Evolutionary conservation across 1,139 yeast genomes (phyloP).

Genomic region (Yamadazyma jaroonii): DNA sequence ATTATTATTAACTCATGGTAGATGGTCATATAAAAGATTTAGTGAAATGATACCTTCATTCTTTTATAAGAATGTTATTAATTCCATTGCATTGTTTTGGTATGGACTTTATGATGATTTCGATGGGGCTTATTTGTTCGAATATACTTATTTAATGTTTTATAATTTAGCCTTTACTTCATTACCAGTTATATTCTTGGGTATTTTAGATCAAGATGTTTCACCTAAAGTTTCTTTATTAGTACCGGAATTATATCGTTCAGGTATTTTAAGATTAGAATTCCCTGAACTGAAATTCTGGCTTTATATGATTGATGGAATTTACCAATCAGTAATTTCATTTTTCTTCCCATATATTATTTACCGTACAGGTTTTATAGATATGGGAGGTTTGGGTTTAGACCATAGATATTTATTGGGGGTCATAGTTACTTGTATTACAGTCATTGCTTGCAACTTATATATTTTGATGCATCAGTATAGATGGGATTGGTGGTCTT

Average conservation of each 20-base stretch:
- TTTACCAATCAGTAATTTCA: constrained; percentile 81
- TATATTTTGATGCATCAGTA: constrained; percentile 80
- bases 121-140: constrained; percentile 90
- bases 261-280: constrained; percentile 80
- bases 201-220: constrained; percentile 92
- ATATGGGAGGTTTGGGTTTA: constrained; percentile 59
- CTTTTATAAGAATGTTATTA: constrained; percentile 88
- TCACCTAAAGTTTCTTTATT: constrained; percentile 73
- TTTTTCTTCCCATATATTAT: constrained; percentile 85
- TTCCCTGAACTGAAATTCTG: constrained; percentile 81
- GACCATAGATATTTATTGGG: constrained; percentile 91
- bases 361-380: constrained; percentile 53
- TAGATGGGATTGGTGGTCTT: constrained; percentile 92
- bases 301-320: constrained; percentile 82
- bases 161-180: constrained; percentile 95
- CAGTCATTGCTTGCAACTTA: constrained; percentile 76
- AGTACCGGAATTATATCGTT: constrained; percentile 86
- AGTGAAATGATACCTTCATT: constrained; percentile 94
- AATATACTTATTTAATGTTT: constrained; percentile 88
- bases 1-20: constrained; percentile 83
- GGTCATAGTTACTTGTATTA: constrained; percentile 70
- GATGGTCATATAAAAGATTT: constrained; percentile 92
- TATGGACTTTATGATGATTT: constrained; percentile 81
- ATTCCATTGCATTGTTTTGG: constrained; percentile 89
- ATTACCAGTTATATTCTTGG: constrained; percentile 86